Conservation (phyloP, 2,329 filamentous ascomycete species). For the Epichloe festucae region DNA sequence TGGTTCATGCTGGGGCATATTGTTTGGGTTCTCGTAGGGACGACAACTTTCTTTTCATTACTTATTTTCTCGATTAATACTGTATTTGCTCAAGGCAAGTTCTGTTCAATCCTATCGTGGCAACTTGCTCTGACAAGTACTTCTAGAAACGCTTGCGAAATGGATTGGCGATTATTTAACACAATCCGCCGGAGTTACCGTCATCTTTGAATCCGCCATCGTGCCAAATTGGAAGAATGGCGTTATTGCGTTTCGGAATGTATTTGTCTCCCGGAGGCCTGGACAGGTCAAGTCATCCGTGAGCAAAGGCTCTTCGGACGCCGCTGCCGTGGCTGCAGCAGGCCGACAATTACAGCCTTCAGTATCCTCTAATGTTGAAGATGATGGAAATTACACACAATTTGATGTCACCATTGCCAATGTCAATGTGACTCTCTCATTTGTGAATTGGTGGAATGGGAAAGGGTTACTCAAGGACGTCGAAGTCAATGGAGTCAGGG, state of each 20-base stretch:
- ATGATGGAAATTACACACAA: constrained; percentile 95
- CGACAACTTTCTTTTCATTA: constrained; percentile 91
- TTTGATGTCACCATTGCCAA: constrained; percentile 92
- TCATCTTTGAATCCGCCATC: constrained; percentile 95
- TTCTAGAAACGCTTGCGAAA: constrained; percentile 73
- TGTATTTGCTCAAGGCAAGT: constrained; percentile 77
- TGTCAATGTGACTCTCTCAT: constrained; percentile 91
- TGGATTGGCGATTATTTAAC: constrained; percentile 96
- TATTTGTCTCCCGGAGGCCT: constrained; percentile 85
- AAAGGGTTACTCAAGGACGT: constrained; percentile 86
- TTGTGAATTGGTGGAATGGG: constrained; percentile 98
- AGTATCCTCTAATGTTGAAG: constrained; percentile 29
- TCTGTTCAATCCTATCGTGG: neutral
- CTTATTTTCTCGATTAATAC: constrained; percentile 88
- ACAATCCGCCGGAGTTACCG: constrained; percentile 79
- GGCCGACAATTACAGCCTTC: constrained; percentile 37
- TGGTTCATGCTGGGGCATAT: constrained; percentile 92
- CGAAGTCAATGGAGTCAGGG: constrained; percentile 84
- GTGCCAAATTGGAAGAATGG: constrained; percentile 92
- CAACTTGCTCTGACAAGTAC: constrained; percentile 8
- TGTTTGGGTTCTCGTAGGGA: constrained; percentile 91
- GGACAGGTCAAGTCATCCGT: constrained; percentile 73
- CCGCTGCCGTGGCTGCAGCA: constrained; percentile 74
- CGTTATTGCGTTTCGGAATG: constrained; percentile 92
- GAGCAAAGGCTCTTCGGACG: constrained; percentile 81